These are phyloP conservation scores for Malus sylvestris DNA, from an alignment of 306 rosid species.

Conservation along the genomic window DNA sequence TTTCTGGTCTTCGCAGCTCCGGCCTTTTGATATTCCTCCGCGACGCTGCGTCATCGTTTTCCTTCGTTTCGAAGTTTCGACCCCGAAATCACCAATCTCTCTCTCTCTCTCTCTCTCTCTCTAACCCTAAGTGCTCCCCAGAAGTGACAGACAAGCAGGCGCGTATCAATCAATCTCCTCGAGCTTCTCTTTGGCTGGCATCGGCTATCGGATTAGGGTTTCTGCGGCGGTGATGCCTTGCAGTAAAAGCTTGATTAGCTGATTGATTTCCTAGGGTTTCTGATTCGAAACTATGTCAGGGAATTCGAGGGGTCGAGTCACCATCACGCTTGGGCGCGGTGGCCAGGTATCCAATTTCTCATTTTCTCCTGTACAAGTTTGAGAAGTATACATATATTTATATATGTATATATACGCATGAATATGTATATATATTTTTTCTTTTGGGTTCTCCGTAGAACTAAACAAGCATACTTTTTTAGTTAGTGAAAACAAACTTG, in stretches of 20 bases:
- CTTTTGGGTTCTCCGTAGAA: not conserved
- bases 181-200: not conserved
- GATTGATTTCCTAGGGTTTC: slow-evolving; percentile 47
- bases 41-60: not conserved
- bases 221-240: slow-evolving; percentile 19
- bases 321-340: slow-evolving; percentile 84
- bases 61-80: not conserved
- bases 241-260: not conserved
- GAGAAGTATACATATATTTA: not conserved
- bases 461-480: not conserved
- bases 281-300: slow-evolving; percentile 46
- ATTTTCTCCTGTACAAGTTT: not conserved
- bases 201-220: slow-evolving; percentile 22
- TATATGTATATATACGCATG: not conserved
- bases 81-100: not conserved
- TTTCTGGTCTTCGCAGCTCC: not conserved
- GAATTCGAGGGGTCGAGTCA: slow-evolving; percentile 63
- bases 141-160: not conserved
- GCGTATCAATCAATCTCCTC: not conserved
- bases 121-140: not conserved
- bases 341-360: slow-evolving; percentile 53
- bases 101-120: not conserved
- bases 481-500: not conserved
- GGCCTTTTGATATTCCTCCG: not conserved
- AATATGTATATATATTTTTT: not conserved